A percentile compares a stretch with the other conserved stretches of the same genome.
Evolutionary conservation across 179 eudicot genomes (phyloP).

Genomic region (Beta corolliflora): DNA sequence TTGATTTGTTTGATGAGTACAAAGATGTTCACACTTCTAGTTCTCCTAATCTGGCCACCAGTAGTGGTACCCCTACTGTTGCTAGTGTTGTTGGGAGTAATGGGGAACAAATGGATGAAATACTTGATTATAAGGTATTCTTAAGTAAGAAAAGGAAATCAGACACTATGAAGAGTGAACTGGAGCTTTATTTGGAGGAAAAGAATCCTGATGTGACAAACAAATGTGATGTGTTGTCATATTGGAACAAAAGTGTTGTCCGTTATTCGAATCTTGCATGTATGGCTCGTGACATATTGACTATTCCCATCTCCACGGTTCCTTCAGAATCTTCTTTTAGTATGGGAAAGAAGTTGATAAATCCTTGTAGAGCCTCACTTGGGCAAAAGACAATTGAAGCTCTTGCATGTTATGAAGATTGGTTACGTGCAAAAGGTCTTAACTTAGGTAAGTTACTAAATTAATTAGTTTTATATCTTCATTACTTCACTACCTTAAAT

Average conservation of each 20-base stretch:
- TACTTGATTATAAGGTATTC: too few relatives aligned
- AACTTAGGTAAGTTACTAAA: conserved; percentile 11
- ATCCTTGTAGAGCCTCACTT: conserved; percentile 14
- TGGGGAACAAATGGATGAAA: too few relatives aligned
- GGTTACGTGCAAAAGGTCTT: background rate
- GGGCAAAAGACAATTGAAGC: background rate
- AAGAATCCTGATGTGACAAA: background rate
- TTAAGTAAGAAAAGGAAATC: too few relatives aligned
- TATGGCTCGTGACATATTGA: conserved; percentile 2
- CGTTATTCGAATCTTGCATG: conserved; percentile 12
- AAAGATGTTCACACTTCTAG: too few relatives aligned
- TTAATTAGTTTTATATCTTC: too few relatives aligned
- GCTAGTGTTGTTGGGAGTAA: too few relatives aligned
- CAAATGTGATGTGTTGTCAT: conserved; percentile 13
- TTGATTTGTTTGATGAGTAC: too few relatives aligned
- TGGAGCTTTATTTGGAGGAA: too few relatives aligned
- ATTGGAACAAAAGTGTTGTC: conserved; percentile 12
- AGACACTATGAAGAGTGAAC: too few relatives aligned
- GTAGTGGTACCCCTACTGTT: too few relatives aligned
- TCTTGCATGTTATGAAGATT: conserved; percentile 22
- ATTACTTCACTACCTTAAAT: background rate
- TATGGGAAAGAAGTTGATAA: conserved; percentile 14
- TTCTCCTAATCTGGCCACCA: too few relatives aligned
- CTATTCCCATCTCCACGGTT: background rate
- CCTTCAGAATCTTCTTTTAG: conserved; percentile 11